Base-by-base conservation (phyloP, 371 early-diverging fungal species). In the Apophysomyces trapeziformis region DNA sequence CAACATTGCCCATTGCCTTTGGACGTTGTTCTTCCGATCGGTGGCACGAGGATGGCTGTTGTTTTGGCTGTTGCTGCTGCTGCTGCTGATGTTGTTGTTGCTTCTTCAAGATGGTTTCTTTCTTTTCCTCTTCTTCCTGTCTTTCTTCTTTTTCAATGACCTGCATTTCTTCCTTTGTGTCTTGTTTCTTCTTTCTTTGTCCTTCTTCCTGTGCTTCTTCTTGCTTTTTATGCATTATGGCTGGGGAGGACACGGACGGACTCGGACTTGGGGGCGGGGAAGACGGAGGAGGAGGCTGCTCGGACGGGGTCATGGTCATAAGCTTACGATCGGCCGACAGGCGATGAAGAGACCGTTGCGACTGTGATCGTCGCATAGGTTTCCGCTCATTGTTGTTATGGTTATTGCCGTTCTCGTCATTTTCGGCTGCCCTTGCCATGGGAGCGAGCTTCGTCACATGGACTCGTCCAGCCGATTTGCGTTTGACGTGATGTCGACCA, bases 361-460 rank as follows among this genome's bases (percentile, higher is more conserved):
- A 79, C 38, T 79, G 79, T 4, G 79, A 75, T 13, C 82, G 74
- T n/a, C 73, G 68, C 67, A 80, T 77, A n/a, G 76, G 80, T 58
- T 74, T 59, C 0, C 12, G 38, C 46, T 57, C 45, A 26, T 60
- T 46, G 38, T 47, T 39, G 21, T 50, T 61, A 7, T 60, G 47
- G 39, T 41, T 64, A 8, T 57, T 69, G 13, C 57, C 67, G n/a
- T 14, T 44, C 16, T 18, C 61, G 35, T 74, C 75, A 0, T 61
- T 70, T 58, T 81, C 77, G 12, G 75, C 59, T 14, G 70, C 72
- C 70, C 73, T 72, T 21, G 76, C 73, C 75, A 82, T 79, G 35
- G 79, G 79, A 2, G 79, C 77, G n/a, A 82, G 47, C 59, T 82
- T 82, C 9, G 79, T 71, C 7, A 82, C 82, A 71, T 82, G 82